A percentile compares a stretch with the other conserved stretches of the same genome.
Evolutionary conservation across 2,329 filamentous ascomycete genomes (phyloP).

Genomic region (Botrytis aclada): DNA sequence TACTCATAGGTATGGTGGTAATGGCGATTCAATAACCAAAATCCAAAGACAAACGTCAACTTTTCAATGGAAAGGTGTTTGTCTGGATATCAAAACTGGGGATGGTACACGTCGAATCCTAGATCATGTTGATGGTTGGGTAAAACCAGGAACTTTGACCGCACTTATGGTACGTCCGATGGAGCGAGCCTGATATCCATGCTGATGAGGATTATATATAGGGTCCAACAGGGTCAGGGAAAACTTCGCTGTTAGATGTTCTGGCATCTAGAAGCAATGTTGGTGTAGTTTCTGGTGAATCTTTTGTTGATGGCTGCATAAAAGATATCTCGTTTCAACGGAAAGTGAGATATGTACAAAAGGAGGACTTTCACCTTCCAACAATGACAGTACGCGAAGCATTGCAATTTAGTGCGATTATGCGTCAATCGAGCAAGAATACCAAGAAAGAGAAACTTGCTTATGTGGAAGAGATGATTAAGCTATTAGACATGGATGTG

Average conservation of each 20-base stretch:
- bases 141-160: constrained; percentile 67
- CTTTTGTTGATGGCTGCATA: constrained; percentile 63
- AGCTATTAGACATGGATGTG: constrained; percentile 82
- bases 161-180: constrained; percentile 54
- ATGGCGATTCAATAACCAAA: constrained; percentile 4
- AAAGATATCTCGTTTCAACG: constrained; percentile 72
- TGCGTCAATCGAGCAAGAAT: constrained; percentile 75
- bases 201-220: neutral
- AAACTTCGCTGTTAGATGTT: constrained; percentile 81
- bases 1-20: constrained; percentile 20
- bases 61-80: constrained; percentile 42
- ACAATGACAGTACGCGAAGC: constrained; percentile 88
- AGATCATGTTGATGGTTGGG: constrained; percentile 66
- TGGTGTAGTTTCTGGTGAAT: constrained; percentile 84
- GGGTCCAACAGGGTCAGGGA: constrained; percentile 61
- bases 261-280: constrained; percentile 77
- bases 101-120: constrained; percentile 59
- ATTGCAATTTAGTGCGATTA: constrained; percentile 76
- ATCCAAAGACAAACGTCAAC: constrained; percentile 18
- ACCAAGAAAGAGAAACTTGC: constrained; percentile 73
- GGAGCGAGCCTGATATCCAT: neutral
- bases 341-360: constrained; percentile 73
- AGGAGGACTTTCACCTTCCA: constrained; percentile 78
- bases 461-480: constrained; percentile 88
- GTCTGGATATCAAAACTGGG: constrained; percentile 73